phyloP scores from a whole-genome alignment of 169 alveolate species.

The Eimeria acervulina region DNA sequence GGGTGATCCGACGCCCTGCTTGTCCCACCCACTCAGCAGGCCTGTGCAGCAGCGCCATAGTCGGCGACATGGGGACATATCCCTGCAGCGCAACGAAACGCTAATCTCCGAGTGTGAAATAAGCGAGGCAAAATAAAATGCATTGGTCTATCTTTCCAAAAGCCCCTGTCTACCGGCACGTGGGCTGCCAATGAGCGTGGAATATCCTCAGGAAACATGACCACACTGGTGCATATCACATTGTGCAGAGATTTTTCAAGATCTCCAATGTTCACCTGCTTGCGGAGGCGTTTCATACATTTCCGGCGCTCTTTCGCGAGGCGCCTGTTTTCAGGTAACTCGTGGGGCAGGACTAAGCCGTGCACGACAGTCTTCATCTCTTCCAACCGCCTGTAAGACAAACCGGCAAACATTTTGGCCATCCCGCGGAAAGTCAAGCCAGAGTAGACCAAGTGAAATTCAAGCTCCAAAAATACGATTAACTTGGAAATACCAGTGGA shows the following conservation, averaged over 20 bases:
- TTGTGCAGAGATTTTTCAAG: not conserved
- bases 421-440: not conserved
- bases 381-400: slow-evolving; percentile 81
- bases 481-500: slow-evolving; percentile 85
- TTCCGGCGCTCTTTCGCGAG: slow-evolving; percentile 79
- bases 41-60: slow-evolving; percentile 59
- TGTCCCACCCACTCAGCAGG: slow-evolving; percentile 83
- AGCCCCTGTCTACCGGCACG: not conserved
- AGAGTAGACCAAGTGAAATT: no score
- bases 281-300: slow-evolving; percentile 69
- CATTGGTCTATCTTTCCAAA: not conserved
- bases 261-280: slow-evolving; percentile 42
- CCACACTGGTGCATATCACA: not conserved
- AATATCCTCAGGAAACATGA: not conserved
- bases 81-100: slow-evolving; percentile 26
- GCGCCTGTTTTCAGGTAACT: slow-evolving; percentile 82
- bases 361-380: slow-evolving; percentile 86
- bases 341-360: slow-evolving; percentile 87
- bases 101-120: not conserved
- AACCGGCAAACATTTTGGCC: not conserved
- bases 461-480: not conserved
- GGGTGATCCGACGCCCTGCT: slow-evolving; percentile 78
- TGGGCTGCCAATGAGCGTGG: not conserved
- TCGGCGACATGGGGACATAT: slow-evolving; percentile 74
- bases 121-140: not conserved